Evolutionary conservation across 495 filamentous ascomycete genomes (phyloP), one percentile per base, ranked within the genome.

Genomic region (Achaetomiella virescens): DNA sequence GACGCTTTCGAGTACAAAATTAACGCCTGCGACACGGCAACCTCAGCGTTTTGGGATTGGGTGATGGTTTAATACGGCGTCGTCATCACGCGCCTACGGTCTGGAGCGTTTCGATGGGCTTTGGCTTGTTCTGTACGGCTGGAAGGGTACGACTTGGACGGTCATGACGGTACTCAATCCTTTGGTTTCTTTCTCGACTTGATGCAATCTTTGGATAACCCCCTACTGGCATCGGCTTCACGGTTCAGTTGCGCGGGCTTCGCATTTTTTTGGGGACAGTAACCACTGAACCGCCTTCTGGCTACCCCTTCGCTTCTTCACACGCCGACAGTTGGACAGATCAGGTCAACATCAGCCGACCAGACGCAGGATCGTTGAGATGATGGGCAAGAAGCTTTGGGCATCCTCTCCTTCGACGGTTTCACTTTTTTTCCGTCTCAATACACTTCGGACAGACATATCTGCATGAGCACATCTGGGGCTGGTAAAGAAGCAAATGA

Each of bases 31-130:
- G 42, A 10, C 43, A 52, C 46, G 41, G 40, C 47, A 44, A 33
- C 25, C 17, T 14, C 7, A 48, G 11, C 45, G 27, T 3, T 29
- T 20, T 10, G 20, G 43, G 25, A 31, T 42, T 48, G 43, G 52
- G 35, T 55, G 48, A 55, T 55, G 52, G 43, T 48, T 31, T 55
- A 55, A 55, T 55, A 55, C 52, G 52, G 40, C 42, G 31, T 21
- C 35, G 29, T 54, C 21, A 29, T n/a, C 40, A 36, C 14, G 22
- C 43, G 0, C 21, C 18, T 33, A 33, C 15, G 15, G 42, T 17
- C 43, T 42, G 20, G 21, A 40, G 36, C 9, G 14, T 29, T 14
- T 20, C n/a, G 15, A 1, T 22, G 24, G 52, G 33, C 1, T 24
- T 29, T 38, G 29, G 27, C 22, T 48, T 24, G 22, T 6, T 18